Base-by-base conservation (phyloP, 2,329 filamentous ascomycete genomes). In the Trichoderma sp. region DNA sequence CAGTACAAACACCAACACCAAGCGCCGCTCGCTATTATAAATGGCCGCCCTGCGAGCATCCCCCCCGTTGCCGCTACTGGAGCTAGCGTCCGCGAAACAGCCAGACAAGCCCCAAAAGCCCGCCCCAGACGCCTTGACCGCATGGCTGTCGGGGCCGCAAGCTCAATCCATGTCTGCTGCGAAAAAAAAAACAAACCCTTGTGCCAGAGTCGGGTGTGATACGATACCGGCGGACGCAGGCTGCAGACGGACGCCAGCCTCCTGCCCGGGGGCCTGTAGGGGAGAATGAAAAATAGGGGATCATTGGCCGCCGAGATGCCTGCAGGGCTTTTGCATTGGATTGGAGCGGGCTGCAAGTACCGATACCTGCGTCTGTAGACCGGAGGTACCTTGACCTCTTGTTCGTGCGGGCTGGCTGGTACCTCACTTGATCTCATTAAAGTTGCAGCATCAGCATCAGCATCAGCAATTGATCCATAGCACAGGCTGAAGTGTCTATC, bases 61-160 rank as follows among this genome's bases (percentile, higher is more conserved):
- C 62, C 36, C 62, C 28, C 62, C 28, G 30, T 47, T 15, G 30
- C 34, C 58, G 24, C 60, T 47, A 56, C 47, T 53, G 36, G 36
- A 34, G 26, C 36, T 68, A 62, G 60, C 68, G 68, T 51, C 69
- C 60, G 36, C 69, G 60, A 43, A 56, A 34, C 57, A 68, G 28
- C 39, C 28, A 69, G 64, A 69, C 64, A 69, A 68, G 43, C 63
- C 26, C 56, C 18, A 32, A 72, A 43, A 61, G 18, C 63, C 39
- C 64, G 64, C 64, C 62, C 71, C 57, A 72, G 71, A 57, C 71
- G 71, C 71, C 68, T 72, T 72, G 71, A 18, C 64, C 64, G 71
- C 64, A 72, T 57, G 70, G 63, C 66, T 63, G 70, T 67, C 56
- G 56, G 57, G 63, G 70, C 62, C 56, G 56, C 36, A 61, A 69